Base-by-base conservation (phyloP, 164 flowering plant genomes). In the Cinnamomum chago region DNA sequence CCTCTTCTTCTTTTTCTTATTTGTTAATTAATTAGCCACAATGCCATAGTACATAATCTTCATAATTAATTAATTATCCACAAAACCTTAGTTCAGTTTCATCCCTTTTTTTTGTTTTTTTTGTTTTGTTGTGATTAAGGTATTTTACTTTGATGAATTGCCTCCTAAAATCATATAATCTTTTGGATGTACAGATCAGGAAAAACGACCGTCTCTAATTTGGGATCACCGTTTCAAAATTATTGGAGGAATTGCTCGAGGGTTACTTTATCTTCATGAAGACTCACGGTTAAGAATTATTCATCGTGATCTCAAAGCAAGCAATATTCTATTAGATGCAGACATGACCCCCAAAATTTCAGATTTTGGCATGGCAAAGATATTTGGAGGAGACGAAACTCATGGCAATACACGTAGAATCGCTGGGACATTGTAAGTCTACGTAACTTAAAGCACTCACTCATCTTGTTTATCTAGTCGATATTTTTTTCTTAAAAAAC, bases 261-360 rank as follows among this genome's bases (percentile, higher is more conserved):
- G 92, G 12, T 51, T 90, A 66, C 79, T 87, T 11, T 90, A 90
- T 68, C 86, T 90, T 64, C 94, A 88, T 40, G 86, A 84, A 35
- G 92, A 88, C 35, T 90, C 90, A 9, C 78, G 82, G 13, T 75
- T 85, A 4, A 75, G 67, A 62, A 85, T 90, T 15, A 86, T 90
- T 12, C 93, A 88, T 51, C 80, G 90, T 12, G 90, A 90, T 80
- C 85, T 90, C 4, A 90, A 88, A 75, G 79, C 89, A 17, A 82
- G 88, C 84, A 90, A 90, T 62, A 50, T 87, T 6, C 70, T 88
- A 60, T 35, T 90, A 25, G 92, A 90, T 73, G 67, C 15, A 0
- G 86, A 86, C 11, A 78, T 87, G 84, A 82, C 73, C 22, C 79
- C 92, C 1, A 85, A 86, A 73, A 83, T 86, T 11, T 79, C 89